Conservation (phyloP, 1,139 yeast genomes). For the Pichia sp. region DNA sequence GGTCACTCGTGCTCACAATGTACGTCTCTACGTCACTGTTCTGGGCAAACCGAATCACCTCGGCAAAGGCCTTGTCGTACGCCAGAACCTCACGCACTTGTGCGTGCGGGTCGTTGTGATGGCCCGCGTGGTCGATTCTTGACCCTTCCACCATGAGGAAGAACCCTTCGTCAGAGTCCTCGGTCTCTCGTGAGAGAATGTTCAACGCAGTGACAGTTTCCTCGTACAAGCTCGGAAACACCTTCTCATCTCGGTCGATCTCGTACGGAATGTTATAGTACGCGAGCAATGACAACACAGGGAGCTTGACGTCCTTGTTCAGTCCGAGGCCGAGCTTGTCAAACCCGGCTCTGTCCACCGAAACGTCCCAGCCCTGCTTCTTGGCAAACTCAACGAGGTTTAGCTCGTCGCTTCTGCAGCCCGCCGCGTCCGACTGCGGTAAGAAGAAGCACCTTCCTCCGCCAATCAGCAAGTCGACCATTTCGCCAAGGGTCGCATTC, state of each 20-base stretch:
- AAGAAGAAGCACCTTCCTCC: slow-evolving; percentile 83
- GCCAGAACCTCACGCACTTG: slow-evolving; percentile 76
- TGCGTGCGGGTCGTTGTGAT: slow-evolving; percentile 82
- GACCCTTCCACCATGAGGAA: slow-evolving; percentile 82
- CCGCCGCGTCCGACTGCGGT: slow-evolving; percentile 42
- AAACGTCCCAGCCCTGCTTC: slow-evolving; percentile 61
- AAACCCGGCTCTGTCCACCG: slow-evolving; percentile 51
- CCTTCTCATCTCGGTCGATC: slow-evolving; percentile 56
- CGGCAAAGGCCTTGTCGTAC: slow-evolving; percentile 68
- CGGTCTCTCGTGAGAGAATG: slow-evolving; percentile 59
- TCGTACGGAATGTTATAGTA: slow-evolving; percentile 75
- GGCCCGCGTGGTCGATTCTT: slow-evolving; percentile 90
- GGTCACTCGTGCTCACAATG: slow-evolving; percentile 77
- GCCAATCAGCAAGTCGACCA: slow-evolving; percentile 75
- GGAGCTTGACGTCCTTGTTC: slow-evolving; percentile 50
- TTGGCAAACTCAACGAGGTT: slow-evolving; percentile 60
- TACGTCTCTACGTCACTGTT: slow-evolving; percentile 64
- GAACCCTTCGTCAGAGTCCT: slow-evolving; percentile 70
- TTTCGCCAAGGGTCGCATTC: slow-evolving; percentile 59
- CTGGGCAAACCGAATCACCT: slow-evolving; percentile 64
- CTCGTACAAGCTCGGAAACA: slow-evolving; percentile 71
- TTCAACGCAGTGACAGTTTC: slow-evolving; percentile 65
- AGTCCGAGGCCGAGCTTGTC: slow-evolving; percentile 52
- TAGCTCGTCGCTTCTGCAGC: slow-evolving; percentile 64
- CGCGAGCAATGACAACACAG: slow-evolving; percentile 68